Conservation (phyloP, 2,329 filamentous ascomycete genomes). For the Drechslerella dactyloides region DNA sequence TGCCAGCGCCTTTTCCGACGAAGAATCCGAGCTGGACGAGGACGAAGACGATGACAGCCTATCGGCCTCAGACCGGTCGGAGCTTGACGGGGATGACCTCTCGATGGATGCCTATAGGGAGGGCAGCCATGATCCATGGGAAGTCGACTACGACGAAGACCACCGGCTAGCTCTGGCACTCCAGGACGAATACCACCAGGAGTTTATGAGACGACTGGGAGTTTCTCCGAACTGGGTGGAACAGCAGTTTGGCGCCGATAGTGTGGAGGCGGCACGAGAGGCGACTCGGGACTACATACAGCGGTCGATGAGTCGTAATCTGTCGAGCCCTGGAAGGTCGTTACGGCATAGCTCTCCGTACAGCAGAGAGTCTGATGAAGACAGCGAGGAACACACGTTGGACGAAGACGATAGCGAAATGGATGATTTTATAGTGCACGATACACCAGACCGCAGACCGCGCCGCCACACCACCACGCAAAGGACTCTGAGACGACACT, state of each 20-base stretch:
- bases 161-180: constrained; percentile 39
- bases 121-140: constrained; percentile 28
- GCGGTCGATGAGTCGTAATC: constrained; percentile 23
- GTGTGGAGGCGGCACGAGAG: constrained; percentile 26
- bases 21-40: constrained; percentile 34
- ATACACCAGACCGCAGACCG: constrained; percentile 52
- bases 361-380: constrained; percentile 51
- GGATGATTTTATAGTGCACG: constrained; percentile 54
- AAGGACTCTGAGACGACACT: constrained; percentile 38
- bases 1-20: constrained; percentile 35
- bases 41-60: constrained; percentile 38
- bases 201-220: constrained; percentile 44
- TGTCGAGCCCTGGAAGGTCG: constrained; percentile 32
- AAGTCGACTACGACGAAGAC: constrained; percentile 40
- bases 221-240: constrained; percentile 35
- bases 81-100: constrained; percentile 36
- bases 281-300: constrained; percentile 23
- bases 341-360: constrained; percentile 38
- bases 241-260: constrained; percentile 44
- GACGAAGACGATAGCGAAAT: constrained; percentile 49
- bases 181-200: constrained; percentile 49
- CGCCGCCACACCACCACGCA: constrained; percentile 23
- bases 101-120: constrained; percentile 49
- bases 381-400: constrained; percentile 50
- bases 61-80: constrained; percentile 25